A percentile compares a stretch with the other conserved stretches of the same genome.
These are phyloP conservation scores for Mortierella hygrophila DNA, from an alignment of 192 early-diverging fungal genomes.

Conservation along the genomic window DNA sequence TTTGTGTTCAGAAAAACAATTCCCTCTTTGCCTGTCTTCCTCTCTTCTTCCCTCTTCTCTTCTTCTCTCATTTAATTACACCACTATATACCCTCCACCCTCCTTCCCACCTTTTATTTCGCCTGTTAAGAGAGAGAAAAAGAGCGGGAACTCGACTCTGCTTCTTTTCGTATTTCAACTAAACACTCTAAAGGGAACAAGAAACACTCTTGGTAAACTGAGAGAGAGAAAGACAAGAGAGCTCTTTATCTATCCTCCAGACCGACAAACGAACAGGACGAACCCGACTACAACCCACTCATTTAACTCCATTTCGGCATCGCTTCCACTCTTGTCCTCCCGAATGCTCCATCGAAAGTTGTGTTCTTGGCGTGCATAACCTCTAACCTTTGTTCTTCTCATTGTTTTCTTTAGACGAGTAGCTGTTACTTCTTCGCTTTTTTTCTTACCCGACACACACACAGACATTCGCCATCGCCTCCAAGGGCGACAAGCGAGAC, in stretches of 20 bases:
- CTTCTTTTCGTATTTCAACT: no score
- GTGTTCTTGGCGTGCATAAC: not conserved
- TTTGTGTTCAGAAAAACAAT: not conserved
- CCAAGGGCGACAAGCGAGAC: not conserved
- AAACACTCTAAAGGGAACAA: not conserved
- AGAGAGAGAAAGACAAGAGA: not conserved
- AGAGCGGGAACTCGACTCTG: no score
- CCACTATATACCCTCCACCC: not conserved
- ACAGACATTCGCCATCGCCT: not conserved
- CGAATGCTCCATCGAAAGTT: not conserved
- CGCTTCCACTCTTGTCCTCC: slow-evolving; percentile 1
- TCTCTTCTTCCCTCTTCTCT: not conserved
- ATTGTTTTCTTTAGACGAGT: not conserved
- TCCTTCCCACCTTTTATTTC: not conserved
- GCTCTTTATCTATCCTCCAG: not conserved
- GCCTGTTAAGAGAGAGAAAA: not conserved
- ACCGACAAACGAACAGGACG: not conserved
- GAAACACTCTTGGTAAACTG: not conserved
- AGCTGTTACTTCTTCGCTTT: not conserved
- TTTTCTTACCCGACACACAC: not conserved
- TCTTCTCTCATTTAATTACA: not conserved
- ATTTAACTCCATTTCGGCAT: not conserved
- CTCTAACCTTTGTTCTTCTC: not conserved
- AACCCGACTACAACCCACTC: not conserved
- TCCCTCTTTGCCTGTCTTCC: not conserved